Percentiles rank a stretch among this genome's conserved stretches.
Evolutionary conservation across 768 basidiomycete genomes (phyloP).

Genomic region (Erythrobasidium yunnanense): DNA sequence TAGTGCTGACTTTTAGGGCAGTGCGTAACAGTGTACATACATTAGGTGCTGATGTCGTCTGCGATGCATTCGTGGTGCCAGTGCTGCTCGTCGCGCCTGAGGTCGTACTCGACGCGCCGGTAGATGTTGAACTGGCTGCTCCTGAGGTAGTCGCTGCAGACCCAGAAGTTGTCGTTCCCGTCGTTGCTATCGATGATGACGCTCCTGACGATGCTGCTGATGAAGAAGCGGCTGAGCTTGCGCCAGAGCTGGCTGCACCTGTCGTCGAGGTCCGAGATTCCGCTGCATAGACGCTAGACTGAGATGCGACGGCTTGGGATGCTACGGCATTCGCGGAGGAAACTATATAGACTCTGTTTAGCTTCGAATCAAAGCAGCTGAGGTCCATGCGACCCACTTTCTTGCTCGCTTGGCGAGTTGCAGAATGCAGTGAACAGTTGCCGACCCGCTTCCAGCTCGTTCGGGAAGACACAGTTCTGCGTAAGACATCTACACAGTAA

Average conservation of each 20-base stretch:
- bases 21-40: not conserved
- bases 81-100: too few relatives aligned
- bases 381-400: too few relatives aligned
- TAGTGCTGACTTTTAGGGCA: too few relatives aligned
- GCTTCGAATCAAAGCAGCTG: too few relatives aligned
- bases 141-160: not conserved
- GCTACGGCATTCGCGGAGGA: not conserved
- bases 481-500: slow-evolving; percentile 9
- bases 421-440: not conserved
- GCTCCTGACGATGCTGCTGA: not conserved
- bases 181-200: not conserved
- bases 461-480: slow-evolving; percentile 15
- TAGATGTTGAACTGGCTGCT: not conserved
- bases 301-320: slow-evolving; percentile 15
- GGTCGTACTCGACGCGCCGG: not conserved
- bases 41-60: too few relatives aligned
- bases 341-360: too few relatives aligned
- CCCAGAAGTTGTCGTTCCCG: not conserved
- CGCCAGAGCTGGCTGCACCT: not conserved
- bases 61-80: too few relatives aligned
- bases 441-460: not conserved
- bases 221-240: not conserved
- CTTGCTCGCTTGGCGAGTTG: too few relatives aligned
- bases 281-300: not conserved
- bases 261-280: not conserved